Base-by-base conservation (phyloP, 2,329 filamentous ascomycete species). In the Aureobasidium sp. region DNA sequence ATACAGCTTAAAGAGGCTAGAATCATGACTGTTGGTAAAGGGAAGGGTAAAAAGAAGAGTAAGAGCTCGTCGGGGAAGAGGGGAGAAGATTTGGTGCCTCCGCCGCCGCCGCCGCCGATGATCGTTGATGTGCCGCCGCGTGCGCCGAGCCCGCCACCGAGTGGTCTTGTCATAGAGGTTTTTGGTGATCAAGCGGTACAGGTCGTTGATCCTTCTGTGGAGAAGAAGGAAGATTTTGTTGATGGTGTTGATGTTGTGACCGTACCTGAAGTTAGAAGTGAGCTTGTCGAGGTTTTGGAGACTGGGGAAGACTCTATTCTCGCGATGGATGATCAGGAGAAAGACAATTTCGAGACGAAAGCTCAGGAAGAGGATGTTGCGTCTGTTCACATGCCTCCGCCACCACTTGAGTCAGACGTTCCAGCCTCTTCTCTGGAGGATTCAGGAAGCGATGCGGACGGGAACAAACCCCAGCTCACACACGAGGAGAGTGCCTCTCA, bases 81-180 rank as follows among this genome's bases (percentile, higher is more conserved):
- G 6, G 43, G n/a, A 29, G 29, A 1, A 3, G 29, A 33, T 0
- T 3, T 20, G n/a, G 9, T n/a, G n/a, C n/a, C n/a, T n/a, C n/a
- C n/a, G n/a, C 40, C 54, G 10, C 56, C 56, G 15, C 55, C 55
- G 11, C 42, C 20, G 38, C 23, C 23, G 20, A 29, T 27, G 11
- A 4, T 59, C n/a, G 40, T 45, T 9, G 47, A 48, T 38, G 59
- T 53, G 18, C 47, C 47, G 18, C 59, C 59, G 9, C 47, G 45
- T 62, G 47, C 59, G 13, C 59, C 59, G 18, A 43, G 36, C 16
- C 59, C 59, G 11, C 59, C 59, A 10, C 47, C 59, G 23, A 27
- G 8, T 33, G 47, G 47, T 6, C 3, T 6, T 15, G 36, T 40
- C 43, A 27, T 42, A n/a, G 47, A 40, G 25, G 43, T 29, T 29